Conservation (phyloP, 495 filamentous ascomycete species). For the Penicillium cosmopolitanum region DNA sequence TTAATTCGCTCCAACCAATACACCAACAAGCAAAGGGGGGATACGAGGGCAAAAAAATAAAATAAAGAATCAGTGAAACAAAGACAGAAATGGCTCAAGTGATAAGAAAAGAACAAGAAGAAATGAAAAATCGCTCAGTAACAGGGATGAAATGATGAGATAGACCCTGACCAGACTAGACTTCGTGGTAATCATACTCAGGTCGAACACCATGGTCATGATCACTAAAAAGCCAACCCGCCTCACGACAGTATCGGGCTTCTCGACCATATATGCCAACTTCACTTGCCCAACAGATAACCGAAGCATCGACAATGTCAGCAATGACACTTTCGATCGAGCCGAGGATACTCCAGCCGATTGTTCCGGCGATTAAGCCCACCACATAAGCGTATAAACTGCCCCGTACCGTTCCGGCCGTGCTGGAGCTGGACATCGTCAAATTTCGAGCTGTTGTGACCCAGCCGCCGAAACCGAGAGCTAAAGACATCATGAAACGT, state of each 20-base stretch:
- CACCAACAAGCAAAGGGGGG: not conserved
- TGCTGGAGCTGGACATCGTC: constrained; percentile 53
- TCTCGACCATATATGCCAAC: constrained; percentile 68
- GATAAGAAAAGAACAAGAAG: not conserved
- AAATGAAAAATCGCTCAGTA: constrained; percentile 1
- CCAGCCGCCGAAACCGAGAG: constrained; percentile 95
- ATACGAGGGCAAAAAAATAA: not conserved
- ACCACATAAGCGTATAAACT: constrained; percentile 95
- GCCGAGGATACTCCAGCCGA: constrained; percentile 95
- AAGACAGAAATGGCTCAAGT: not conserved
- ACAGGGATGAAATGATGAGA: no score
- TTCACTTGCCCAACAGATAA: constrained; percentile 94
- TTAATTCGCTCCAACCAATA: not conserved
- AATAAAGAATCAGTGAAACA: not conserved
- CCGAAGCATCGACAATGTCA: constrained; percentile 87
- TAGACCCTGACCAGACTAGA: constrained; percentile 9
- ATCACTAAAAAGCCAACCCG: constrained; percentile 78
- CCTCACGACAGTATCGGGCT: constrained; percentile 83
- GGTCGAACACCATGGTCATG: constrained; percentile 17
- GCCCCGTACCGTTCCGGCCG: constrained; percentile 64
- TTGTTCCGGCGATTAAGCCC: constrained; percentile 85
- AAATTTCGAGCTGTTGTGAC: constrained; percentile 85
- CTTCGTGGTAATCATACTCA: constrained; percentile 22
- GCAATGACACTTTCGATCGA: constrained; percentile 92
- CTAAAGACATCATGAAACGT: constrained; percentile 83